phyloP scores from a whole-genome alignment of 1,284 basidiomycete species.

The Marasmius tenuissimus region DNA sequence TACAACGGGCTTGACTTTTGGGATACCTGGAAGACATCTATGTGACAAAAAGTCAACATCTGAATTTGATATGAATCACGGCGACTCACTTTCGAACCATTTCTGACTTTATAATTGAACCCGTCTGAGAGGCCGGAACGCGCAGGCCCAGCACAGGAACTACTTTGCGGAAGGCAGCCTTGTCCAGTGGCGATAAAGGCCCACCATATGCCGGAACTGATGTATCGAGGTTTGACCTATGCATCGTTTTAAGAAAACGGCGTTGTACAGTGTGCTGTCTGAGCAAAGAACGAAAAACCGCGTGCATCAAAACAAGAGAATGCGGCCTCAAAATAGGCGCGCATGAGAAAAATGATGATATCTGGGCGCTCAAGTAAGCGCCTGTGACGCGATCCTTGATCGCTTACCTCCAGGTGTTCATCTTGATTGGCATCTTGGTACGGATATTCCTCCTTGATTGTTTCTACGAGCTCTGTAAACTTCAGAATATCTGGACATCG shows the following conservation, averaged over 20 bases:
- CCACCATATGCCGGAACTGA: conserved; percentile 53
- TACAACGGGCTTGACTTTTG: conserved; percentile 62
- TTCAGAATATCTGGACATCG: not conserved
- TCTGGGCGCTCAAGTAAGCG: too few species aligned
- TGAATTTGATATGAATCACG: not conserved
- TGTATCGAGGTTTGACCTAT: conserved; percentile 42
- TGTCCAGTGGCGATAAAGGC: conserved; percentile 48
- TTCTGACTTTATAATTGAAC: conserved; percentile 53
- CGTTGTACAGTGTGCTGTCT: not conserved
- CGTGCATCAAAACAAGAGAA: not conserved
- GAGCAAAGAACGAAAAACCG: not conserved
- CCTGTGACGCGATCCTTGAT: too few species aligned
- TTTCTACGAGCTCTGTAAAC: too few species aligned
- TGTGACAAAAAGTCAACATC: not conserved
- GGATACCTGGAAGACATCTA: conserved; percentile 63
- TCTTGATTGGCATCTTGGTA: not conserved
- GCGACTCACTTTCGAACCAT: conserved; percentile 55
- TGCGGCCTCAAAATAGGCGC: not conserved
- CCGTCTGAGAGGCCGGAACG: conserved; percentile 58
- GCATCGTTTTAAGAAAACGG: conserved; percentile 26
- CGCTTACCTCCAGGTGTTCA: not conserved
- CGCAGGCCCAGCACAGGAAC: conserved; percentile 68
- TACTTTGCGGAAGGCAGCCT: conserved; percentile 59
- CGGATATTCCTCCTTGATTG: too few species aligned
- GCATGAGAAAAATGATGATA: not conserved